Evolutionary conservation across 805 yeast genomes (phyloP), one percentile per base, ranked within the genome.

Genomic region (Metschnikowia corniflorae): DNA sequence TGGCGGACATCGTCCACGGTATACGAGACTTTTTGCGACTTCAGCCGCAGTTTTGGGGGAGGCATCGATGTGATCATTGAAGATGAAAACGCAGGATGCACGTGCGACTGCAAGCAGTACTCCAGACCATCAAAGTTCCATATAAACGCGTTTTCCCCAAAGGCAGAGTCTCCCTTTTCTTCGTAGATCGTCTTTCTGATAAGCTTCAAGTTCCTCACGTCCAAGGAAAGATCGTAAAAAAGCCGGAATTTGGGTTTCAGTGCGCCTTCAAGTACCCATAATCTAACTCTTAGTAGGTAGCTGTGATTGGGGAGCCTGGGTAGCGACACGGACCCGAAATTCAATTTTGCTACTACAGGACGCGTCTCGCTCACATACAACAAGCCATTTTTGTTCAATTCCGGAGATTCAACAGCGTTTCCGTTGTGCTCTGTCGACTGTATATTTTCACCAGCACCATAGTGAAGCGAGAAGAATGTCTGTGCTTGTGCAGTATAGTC

Each of bases 291-390:
- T 16, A 37, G 16, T 6, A 17, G 26, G 26, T 14, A 37, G 9
- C 22, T 27, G 9, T 27, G 29, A 12, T 24, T 33, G 4, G 37
- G 35, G 7, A 38, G 10, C 4, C 28, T 33, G 1, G 69, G 68
- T 4, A 65, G 29, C 9, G 53, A 33, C 3, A 63, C 35, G 7
- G 44, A 47, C n/a, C 54, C 51, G 35, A 62, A 65, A 26, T 50
- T 44, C 9, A 65, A 65, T 27, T 47, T 48, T 49, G 50, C 34
- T 35, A 43, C 47, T 12, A 39, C 34, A 5, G 26, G 21, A 1
- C 51, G 40, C 5, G 59, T 48, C 39, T 65, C 71, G 40, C 69
- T 63, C 19, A 65, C 51, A 39, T 62, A 63, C 3, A 63, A 32
- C 31, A 61, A 44, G 21, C 38, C 41, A 12, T 3, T 21, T 10